Percentiles rank a stretch among this genome's conserved stretches.
Evolutionary conservation across 306 rosid species (phyloP).

Genomic region (Herpetospermum pedunculosum): DNA sequence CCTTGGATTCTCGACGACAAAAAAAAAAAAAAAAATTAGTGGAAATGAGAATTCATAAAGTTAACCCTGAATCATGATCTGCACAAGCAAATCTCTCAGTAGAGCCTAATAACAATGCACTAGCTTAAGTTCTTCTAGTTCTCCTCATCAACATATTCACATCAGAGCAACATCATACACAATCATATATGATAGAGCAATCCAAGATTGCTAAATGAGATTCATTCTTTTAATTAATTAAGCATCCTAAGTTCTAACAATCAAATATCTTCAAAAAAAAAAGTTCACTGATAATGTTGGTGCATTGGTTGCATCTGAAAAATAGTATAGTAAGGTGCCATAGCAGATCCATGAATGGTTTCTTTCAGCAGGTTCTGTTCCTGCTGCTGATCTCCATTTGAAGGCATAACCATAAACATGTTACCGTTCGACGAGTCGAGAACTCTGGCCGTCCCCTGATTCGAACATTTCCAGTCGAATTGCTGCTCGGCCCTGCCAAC

Average conservation of each 20-base stretch:
- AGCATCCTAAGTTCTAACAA: conserved; percentile 3
- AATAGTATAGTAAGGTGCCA: conserved; percentile 32
- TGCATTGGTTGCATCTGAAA: conserved; percentile 36
- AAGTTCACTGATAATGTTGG: conserved; percentile 34
- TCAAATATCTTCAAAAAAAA: background rate
- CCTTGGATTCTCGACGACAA: background rate
- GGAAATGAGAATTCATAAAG: conserved; percentile 15
- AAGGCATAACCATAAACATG: conserved; percentile 31
- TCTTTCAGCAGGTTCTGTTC: conserved; percentile 35
- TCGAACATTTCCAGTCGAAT: conserved; percentile 30
- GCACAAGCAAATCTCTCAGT: conserved; percentile 23
- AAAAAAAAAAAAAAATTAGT: background rate
- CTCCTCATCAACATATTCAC: conserved; percentile 39
- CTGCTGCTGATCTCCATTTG: conserved; percentile 36
- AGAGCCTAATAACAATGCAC: conserved; percentile 31
- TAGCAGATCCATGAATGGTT: conserved; percentile 33
- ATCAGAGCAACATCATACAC: conserved; percentile 14
- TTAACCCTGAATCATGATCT: conserved; percentile 21
- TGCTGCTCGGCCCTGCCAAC: conserved; percentile 31
- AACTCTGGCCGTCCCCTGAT: conserved; percentile 26
- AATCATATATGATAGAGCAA: conserved; percentile 17
- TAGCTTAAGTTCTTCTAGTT: conserved; percentile 14
- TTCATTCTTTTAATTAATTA: background rate
- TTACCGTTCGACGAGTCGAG: conserved; percentile 14
- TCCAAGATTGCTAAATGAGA: conserved; percentile 25